Conservation (phyloP, 345 rosid genomes). For the Sonneratia alba region DNA sequence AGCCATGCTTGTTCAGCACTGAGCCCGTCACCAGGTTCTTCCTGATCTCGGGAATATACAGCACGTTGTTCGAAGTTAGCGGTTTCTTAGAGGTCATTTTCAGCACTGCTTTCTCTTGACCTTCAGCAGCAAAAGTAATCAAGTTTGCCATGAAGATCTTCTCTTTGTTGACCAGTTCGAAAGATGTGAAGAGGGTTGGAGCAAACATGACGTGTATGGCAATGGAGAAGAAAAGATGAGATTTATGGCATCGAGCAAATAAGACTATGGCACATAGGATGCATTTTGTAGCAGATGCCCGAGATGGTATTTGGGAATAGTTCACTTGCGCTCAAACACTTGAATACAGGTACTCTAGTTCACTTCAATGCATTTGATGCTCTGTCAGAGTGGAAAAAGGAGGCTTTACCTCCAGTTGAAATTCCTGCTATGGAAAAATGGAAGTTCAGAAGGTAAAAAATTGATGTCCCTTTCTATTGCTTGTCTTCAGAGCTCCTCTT, state of each 20-base stretch:
- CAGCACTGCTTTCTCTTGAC: too few species aligned
- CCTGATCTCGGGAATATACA: too few species aligned
- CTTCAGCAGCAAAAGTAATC: too few species aligned
- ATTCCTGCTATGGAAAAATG: constrained; percentile 91
- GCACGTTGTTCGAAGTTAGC: too few species aligned
- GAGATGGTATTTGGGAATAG: constrained; percentile 93
- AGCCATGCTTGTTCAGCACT: too few species aligned
- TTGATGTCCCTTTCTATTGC: background rate
- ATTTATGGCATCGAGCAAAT: background rate
- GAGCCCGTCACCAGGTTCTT: too few species aligned
- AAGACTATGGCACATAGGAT: background rate
- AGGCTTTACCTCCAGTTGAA: constrained; percentile 82
- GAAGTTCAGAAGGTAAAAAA: constrained; percentile 73
- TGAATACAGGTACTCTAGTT: constrained; percentile 41
- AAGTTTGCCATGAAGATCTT: background rate
- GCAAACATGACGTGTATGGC: background rate
- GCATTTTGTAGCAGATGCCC: constrained; percentile 21
- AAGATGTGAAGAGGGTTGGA: background rate
- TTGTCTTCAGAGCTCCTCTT: background rate
- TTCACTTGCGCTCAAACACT: constrained; percentile 49
- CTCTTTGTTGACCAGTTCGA: too few species aligned
- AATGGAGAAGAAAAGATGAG: too few species aligned
- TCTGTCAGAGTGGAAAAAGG: constrained; percentile 67
- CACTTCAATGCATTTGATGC: constrained; percentile 90
- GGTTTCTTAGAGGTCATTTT: too few species aligned